Percentiles rank a stretch among this genome's conserved stretches.
phyloP scores from a whole-genome alignment of 2,329 filamentous ascomycete genomes.

The Ophiostoma novo-ulmi region DNA sequence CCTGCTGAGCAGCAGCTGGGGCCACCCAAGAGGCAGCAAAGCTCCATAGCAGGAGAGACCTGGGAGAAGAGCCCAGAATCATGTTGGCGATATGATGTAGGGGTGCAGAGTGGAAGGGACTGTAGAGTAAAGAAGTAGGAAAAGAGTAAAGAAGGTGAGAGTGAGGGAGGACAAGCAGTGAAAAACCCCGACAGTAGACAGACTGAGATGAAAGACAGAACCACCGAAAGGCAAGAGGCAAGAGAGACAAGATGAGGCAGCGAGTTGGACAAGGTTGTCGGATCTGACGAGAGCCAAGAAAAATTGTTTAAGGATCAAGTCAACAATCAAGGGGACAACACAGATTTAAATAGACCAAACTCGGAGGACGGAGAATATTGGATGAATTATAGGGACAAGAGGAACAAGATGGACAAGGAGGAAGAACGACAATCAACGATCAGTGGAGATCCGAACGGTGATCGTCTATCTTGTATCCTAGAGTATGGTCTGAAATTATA shows the following conservation, averaged over 20 bases:
- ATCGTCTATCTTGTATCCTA: background rate
- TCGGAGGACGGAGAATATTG: background rate
- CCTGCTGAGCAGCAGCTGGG: slow-evolving; percentile 21
- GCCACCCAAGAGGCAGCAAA: background rate
- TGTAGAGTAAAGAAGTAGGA: background rate
- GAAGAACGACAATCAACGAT: background rate
- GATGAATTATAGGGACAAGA: background rate
- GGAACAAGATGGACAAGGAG: background rate
- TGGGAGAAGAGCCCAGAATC: background rate
- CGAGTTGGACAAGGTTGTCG: background rate
- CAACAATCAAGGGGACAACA: background rate
- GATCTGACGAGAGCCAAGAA: slow-evolving; percentile 2
- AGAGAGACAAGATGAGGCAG: slow-evolving; percentile 10
- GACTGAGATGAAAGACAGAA: background rate
- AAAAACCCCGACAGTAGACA: background rate
- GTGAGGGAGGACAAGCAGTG: slow-evolving; percentile 5
- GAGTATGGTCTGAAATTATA: background rate
- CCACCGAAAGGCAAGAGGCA: background rate
- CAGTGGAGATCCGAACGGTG: background rate
- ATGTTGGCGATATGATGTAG: background rate
- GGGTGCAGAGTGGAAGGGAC: background rate
- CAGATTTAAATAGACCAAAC: background rate
- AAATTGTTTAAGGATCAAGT: background rate
- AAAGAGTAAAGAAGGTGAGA: background rate
- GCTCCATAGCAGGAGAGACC: background rate